Base-by-base conservation (phyloP, 306 rosid species). In the Corylus americana region DNA sequence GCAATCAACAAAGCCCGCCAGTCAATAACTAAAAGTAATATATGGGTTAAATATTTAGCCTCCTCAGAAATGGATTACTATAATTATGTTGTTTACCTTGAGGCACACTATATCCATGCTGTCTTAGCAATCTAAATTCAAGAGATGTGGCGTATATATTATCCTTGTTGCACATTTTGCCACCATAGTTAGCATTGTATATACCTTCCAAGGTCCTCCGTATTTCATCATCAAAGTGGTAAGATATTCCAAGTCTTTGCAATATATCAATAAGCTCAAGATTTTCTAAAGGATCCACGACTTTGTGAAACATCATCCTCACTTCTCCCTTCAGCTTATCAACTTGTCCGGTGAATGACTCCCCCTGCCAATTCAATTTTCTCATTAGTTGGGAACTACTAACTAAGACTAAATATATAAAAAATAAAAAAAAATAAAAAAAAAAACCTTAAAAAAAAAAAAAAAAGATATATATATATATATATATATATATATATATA, bases 161-260 rank as follows among this genome's bases (percentile, higher is more conserved):
- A 0, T 70, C 49, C 18, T 61, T 20, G 51, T 45, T 75, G 22
- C 71, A n/a, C 4, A 1, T 2, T 20, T 59, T 45, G 44, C 44
- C 71, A 18, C 4, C 11, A 8, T 1, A 4, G 2, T 4, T 27
- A 5, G 7, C 48, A 0, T 48, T 8, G n/a, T 71, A 64, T 31
- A 55, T 14, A 6, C 3, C 53, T 10, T 75, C 18, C 5, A 85
- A 31, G 13, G 75, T 11, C 3, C 13, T 37, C 0, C 22, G 70
- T 7, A 81, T 61, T 57, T 85, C 75, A 8, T 7, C 31, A 2
- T 55, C 37, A 17, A 80, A 84, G 31, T 83, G 86, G 50, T 62
- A 53, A 74, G 80, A 53, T 18, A 79, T 0, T 7, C 80, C 80
- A 11, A 76, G 77, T 14, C 78, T 72, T 47, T 84, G 67, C 45